These are phyloP conservation scores for Termitomyces sp. DNA, from an alignment of 1,284 basidiomycete species.

Conservation along the genomic window DNA sequence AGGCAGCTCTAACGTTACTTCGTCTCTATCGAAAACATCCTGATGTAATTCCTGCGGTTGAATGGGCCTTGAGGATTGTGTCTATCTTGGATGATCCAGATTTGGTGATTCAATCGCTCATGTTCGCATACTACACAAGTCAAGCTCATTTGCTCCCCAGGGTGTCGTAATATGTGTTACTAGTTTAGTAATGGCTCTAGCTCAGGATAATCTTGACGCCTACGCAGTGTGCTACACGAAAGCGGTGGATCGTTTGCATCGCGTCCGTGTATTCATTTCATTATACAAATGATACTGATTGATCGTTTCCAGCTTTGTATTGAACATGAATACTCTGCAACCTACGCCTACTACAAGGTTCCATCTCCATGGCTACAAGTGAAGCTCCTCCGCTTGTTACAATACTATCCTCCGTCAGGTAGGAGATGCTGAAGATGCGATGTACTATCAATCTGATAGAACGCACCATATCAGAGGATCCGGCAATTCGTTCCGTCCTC, in stretches of 20 bases:
- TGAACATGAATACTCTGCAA: conserved; percentile 82
- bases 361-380: conserved; percentile 98
- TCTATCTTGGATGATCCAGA: conserved; percentile 94
- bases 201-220: conserved; percentile 89
- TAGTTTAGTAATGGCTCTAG: conserved; percentile 90
- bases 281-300: not conserved
- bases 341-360: conserved; percentile 96
- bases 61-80: conserved; percentile 95
- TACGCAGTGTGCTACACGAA: conserved; percentile 91
- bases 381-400: conserved; percentile 88
- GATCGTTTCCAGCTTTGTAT: conserved; percentile 68
- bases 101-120: conserved; percentile 45
- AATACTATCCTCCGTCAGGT: conserved; percentile 96
- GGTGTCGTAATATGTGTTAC: conserved; percentile 94
- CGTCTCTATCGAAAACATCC: conserved; percentile 95
- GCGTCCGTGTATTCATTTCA: conserved; percentile 44
- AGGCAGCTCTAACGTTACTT: conserved; percentile 92
- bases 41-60: conserved; percentile 85
- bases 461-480: conserved; percentile 59
- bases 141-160: conserved; percentile 34
- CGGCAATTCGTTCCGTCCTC: conserved; percentile 71
- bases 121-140: not conserved
- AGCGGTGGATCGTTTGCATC: conserved; percentile 85
- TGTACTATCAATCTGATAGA: not conserved
- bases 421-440: conserved; percentile 18